Evolutionary conservation across 106 monocot genomes (phyloP).

Genomic region (Platanthera zijinensis): DNA sequence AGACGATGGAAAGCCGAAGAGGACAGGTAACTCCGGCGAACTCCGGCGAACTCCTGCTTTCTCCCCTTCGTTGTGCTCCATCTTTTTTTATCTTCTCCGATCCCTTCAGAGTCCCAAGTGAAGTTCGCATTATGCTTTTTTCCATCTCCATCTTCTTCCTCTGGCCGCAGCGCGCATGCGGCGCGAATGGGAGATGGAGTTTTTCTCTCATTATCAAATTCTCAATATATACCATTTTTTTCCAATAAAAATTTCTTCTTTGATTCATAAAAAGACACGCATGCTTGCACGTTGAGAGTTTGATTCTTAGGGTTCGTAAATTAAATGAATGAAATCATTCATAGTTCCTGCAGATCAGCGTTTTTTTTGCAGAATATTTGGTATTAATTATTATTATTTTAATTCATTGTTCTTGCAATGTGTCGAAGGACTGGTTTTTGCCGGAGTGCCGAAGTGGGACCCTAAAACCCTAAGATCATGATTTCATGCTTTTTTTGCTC

Average conservation of each 20-base stretch:
- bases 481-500: too few relatives aligned
- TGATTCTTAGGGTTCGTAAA: neutral
- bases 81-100: neutral
- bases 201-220: neutral
- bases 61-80: neutral
- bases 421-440: too few relatives aligned
- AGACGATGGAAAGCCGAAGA: slow-evolving; percentile 1
- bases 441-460: too few relatives aligned
- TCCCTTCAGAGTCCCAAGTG: neutral
- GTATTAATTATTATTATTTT: too few relatives aligned
- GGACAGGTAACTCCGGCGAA: neutral
- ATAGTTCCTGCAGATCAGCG: too few relatives aligned
- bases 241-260: neutral
- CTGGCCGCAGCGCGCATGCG: neutral
- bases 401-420: too few relatives aligned
- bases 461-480: too few relatives aligned
- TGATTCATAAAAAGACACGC: neutral
- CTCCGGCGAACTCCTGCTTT: neutral
- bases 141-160: neutral
- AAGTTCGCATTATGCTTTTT: neutral
- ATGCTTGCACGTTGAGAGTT: neutral
- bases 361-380: too few relatives aligned
- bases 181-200: neutral
- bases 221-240: neutral
- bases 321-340: too few relatives aligned